Percentiles rank a stretch among this genome's conserved stretches.
Evolutionary conservation across 1,284 basidiomycete species (phyloP).

Genomic region (Tilletia indica): DNA sequence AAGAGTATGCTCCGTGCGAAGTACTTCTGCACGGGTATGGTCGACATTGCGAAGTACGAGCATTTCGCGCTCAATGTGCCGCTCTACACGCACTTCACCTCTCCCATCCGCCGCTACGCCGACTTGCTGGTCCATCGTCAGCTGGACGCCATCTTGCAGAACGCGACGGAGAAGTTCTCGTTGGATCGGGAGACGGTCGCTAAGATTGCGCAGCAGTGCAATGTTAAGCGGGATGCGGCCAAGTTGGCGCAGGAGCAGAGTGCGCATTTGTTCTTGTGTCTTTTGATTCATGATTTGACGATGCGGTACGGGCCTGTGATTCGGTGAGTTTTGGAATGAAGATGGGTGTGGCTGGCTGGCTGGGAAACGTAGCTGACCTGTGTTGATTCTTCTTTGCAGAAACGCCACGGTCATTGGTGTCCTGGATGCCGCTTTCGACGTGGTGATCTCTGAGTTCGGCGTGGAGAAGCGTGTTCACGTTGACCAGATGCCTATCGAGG

Average conservation of each 20-base stretch:
- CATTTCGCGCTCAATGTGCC: slow-evolving; percentile 90
- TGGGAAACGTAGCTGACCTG: neutral
- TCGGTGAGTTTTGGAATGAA: slow-evolving; percentile 18
- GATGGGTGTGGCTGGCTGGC: neutral
- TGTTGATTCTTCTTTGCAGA: slow-evolving; percentile 58
- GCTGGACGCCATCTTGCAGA: slow-evolving; percentile 72
- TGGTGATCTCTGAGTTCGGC: slow-evolving; percentile 85
- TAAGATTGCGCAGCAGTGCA: slow-evolving; percentile 77
- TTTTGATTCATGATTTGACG: slow-evolving; percentile 87
- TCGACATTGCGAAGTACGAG: slow-evolving; percentile 95
- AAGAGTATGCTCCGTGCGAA: slow-evolving; percentile 89
- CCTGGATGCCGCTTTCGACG: slow-evolving; percentile 92
- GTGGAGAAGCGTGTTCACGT: slow-evolving; percentile 98
- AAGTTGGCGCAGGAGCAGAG: slow-evolving; percentile 93
- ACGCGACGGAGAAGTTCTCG: slow-evolving; percentile 70
- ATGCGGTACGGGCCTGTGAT: slow-evolving; percentile 91
- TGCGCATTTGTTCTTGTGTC: slow-evolving; percentile 87
- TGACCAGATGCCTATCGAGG: slow-evolving; percentile 81
- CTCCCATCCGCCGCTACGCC: slow-evolving; percentile 66
- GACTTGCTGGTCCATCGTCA: slow-evolving; percentile 96
- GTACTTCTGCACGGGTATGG: slow-evolving; percentile 98
- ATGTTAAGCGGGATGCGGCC: slow-evolving; percentile 82
- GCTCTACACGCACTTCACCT: slow-evolving; percentile 93
- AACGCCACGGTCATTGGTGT: slow-evolving; percentile 90
- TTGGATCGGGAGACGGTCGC: slow-evolving; percentile 97